Evolutionary conservation across 2,329 filamentous ascomycete species (phyloP).

Genomic region (Knufia petricola): DNA sequence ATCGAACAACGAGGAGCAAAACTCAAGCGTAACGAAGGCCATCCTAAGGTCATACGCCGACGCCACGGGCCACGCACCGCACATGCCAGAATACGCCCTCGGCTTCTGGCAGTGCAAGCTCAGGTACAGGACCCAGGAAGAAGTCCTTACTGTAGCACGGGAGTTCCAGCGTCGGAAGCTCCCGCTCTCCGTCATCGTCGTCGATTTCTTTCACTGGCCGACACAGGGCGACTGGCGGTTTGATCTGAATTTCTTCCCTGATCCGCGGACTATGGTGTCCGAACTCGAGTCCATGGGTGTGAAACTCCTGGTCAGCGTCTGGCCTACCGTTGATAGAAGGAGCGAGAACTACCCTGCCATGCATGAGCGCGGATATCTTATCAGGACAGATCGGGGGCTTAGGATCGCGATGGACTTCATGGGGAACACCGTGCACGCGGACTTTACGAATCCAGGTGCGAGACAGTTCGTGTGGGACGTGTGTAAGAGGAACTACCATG

Average conservation of each 20-base stretch:
- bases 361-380: slow-evolving; percentile 51
- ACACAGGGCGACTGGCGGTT: slow-evolving; percentile 60
- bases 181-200: slow-evolving; percentile 56
- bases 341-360: slow-evolving; percentile 55
- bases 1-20: too few species aligned
- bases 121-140: slow-evolving; percentile 56
- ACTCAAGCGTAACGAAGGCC: slow-evolving; percentile 43
- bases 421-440: slow-evolving; percentile 51
- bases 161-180: slow-evolving; percentile 48
- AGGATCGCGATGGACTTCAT: slow-evolving; percentile 50
- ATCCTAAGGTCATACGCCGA: slow-evolving; percentile 49
- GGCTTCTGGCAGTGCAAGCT: slow-evolving; percentile 63
- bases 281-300: slow-evolving; percentile 51
- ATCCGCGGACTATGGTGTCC: slow-evolving; percentile 56
- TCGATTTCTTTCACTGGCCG: slow-evolving; percentile 61
- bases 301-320: slow-evolving; percentile 60
- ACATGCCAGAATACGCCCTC: slow-evolving; percentile 60
- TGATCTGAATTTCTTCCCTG: slow-evolving; percentile 54
- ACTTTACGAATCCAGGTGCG: slow-evolving; percentile 53
- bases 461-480: slow-evolving; percentile 51
- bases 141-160: slow-evolving; percentile 50
- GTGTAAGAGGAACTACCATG: slow-evolving; percentile 51
- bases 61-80: slow-evolving; percentile 50
- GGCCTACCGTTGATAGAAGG: slow-evolving; percentile 54
- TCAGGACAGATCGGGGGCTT: slow-evolving; percentile 51